Evolutionary conservation across 2,329 filamentous ascomycete genomes (phyloP).

Genomic region (Fusarium sp.): DNA sequence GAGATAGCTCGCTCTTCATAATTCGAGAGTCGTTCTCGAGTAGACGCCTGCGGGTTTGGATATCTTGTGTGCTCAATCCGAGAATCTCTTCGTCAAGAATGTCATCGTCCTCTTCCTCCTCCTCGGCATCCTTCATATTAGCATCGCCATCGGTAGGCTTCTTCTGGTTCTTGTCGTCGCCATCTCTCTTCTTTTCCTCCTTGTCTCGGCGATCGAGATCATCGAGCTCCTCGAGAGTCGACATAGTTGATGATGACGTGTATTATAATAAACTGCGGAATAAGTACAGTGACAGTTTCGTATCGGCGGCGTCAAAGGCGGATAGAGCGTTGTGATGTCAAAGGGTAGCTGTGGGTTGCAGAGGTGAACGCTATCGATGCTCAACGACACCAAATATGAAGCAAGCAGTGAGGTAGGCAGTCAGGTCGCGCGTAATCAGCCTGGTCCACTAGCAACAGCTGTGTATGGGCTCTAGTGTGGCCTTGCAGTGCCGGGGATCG

Average conservation of each 20-base stretch:
- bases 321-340: slow-evolving; percentile 9
- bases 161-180: slow-evolving; percentile 54
- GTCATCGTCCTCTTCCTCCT: slow-evolving; percentile 78
- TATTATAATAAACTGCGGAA: slow-evolving; percentile 3
- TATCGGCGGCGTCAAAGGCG: neutral
- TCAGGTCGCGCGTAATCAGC: slow-evolving; percentile 52
- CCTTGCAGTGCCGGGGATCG: slow-evolving; percentile 35
- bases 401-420: slow-evolving; percentile 47
- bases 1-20: slow-evolving; percentile 97
- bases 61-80: slow-evolving; percentile 92
- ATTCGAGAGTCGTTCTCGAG: slow-evolving; percentile 98
- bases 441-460: slow-evolving; percentile 39
- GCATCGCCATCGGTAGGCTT: slow-evolving; percentile 77
- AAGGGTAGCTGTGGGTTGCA: slow-evolving; percentile 17
- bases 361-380: slow-evolving; percentile 33
- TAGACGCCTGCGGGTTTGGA: slow-evolving; percentile 88
- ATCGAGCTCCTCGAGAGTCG: slow-evolving; percentile 91
- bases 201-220: slow-evolving; percentile 85
- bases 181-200: slow-evolving; percentile 72
- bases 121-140: slow-evolving; percentile 89
- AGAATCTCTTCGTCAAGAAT: slow-evolving; percentile 94
- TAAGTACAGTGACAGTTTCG: neutral
- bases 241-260: slow-evolving; percentile 69
- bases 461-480: slow-evolving; percentile 31
- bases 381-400: slow-evolving; percentile 38